Percentiles rank a stretch among this genome's conserved stretches.
These are phyloP conservation scores for Cryptococcus depauperatus DNA, from an alignment of 1,284 basidiomycete genomes.

Conservation along the genomic window DNA sequence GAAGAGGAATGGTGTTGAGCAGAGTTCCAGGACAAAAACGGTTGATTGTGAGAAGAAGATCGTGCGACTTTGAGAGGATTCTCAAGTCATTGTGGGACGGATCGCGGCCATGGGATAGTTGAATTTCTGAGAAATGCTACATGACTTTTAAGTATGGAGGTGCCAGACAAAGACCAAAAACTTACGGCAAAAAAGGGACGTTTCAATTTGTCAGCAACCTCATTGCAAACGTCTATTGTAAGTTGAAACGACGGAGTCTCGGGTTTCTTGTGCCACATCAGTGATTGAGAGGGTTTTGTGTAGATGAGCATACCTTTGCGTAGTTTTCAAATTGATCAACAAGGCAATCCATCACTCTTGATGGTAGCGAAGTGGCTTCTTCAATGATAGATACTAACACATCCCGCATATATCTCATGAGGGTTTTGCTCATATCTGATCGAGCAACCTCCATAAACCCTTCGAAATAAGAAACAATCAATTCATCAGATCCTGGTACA, in stretches of 20 bases:
- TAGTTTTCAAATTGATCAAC: conserved; percentile 79
- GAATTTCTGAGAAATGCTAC: conserved; percentile 77
- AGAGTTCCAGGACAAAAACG: conserved; percentile 71
- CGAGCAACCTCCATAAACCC: conserved; percentile 70
- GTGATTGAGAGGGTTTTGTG: background rate
- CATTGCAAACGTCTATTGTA: conserved; percentile 80
- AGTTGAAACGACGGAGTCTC: conserved; percentile 73
- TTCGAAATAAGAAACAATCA: conserved; percentile 74
- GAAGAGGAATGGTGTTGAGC: conserved; percentile 81
- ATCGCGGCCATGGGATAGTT: conserved; percentile 52
- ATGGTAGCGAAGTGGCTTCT: conserved; percentile 66
- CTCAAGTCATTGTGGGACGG: conserved; percentile 51
- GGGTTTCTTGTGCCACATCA: conserved; percentile 49
- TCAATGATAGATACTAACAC: conserved; percentile 85
- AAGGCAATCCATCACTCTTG: conserved; percentile 69
- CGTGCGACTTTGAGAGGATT: conserved; percentile 56
- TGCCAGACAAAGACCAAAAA: background rate
- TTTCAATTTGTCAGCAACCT: conserved; percentile 75
- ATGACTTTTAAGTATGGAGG: background rate
- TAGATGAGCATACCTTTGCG: conserved; percentile 30
- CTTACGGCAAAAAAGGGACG: conserved; percentile 67
- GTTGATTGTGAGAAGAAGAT: conserved; percentile 76
- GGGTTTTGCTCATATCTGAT: conserved; percentile 71
- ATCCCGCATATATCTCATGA: conserved; percentile 79
- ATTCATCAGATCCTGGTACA: conserved; percentile 73